Evolutionary conservation across 495 filamentous ascomycete genomes (phyloP), one percentile per base, ranked within the genome.

Genomic region (Jackrogersella minutella): DNA sequence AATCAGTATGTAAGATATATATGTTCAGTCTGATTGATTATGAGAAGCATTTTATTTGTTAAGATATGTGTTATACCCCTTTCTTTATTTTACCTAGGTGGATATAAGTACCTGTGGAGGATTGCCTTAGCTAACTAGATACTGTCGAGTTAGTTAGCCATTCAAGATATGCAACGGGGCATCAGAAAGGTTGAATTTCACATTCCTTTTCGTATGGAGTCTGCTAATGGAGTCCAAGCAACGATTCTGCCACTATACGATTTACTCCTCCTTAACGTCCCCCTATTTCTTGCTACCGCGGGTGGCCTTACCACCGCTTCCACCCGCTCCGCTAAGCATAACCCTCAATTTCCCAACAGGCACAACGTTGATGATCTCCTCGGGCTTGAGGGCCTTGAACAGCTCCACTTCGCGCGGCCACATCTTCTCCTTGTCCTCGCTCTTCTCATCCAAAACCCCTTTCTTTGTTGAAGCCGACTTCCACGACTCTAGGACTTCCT

Each of bases 271-370:
- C 0, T 37, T 19, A 47, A 16, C n/a, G n/a, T 19, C 8, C 9
- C 10, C 14, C 33, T 66, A 74, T 21, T 59, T 72, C 66, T 70
- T 73, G 54, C 70, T 74, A 0, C 72, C 70, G 8, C 69, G 62
- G 22, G 62, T 72, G 0, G 68, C 58, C 6, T 49, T 51, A 26
- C 44, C 41, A 17, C 59, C 63, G 33, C 49, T 43, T 11, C 79
- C 81, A 6, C 85, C 85, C 26, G 73, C 74, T 39, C 82, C 84
- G 19, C 76, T 76, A 76, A 87, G 83, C 85, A 96, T 89, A 21
- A 97, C 87, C 71, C 90, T 88, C 41, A 97, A 84, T 76, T 92
- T 95, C n/a, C 88, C 84, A 2, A 97, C 92, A 21, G 93, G 91
- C 64, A 98, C 84, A 6, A 84, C 81, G 65, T 93, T 93, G 47